phyloP scores from a whole-genome alignment of 257 asterid genomes.

The Solanum piurae region DNA sequence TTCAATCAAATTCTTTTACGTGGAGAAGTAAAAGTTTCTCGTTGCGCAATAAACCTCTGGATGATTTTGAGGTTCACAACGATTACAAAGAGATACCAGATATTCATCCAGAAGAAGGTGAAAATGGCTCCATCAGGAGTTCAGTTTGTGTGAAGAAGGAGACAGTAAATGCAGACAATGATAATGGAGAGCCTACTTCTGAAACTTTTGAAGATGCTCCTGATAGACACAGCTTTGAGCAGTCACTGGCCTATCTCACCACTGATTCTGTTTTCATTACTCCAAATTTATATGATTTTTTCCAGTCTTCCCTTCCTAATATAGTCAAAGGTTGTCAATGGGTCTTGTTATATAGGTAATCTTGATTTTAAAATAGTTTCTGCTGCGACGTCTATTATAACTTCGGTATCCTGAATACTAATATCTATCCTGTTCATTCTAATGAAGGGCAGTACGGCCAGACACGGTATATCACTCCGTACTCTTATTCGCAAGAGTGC shows the following conservation, averaged over 20 bases:
- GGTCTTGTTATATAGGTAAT: conserved; percentile 76
- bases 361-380: background rate
- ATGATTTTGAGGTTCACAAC: conserved; percentile 21
- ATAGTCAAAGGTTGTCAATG: conserved; percentile 89
- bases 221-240: conserved; percentile 34
- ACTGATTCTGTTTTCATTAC: conserved; percentile 65
- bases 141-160: conserved; percentile 3
- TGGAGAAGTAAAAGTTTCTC: conserved; percentile 73
- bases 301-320: conserved; percentile 86
- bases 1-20: conserved; percentile 42
- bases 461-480: conserved; percentile 88
- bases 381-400: background rate
- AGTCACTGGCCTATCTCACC: conserved; percentile 40
- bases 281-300: conserved; percentile 59
- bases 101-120: conserved; percentile 9
- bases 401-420: conserved; percentile 10
- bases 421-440: conserved; percentile 25
- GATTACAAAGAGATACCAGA: conserved; percentile 9
- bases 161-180: conserved; percentile 8
- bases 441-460: conserved; percentile 94
- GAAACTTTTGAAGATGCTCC: conserved; percentile 60
- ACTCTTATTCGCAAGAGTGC: conserved; percentile 67
- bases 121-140: conserved; percentile 4
- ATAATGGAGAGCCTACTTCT: conserved; percentile 39
- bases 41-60: conserved; percentile 55